Evolutionary conservation across 1,139 yeast genomes (phyloP), one percentile per base, ranked within the genome.

Genomic region (Geotrichum europaeum): DNA sequence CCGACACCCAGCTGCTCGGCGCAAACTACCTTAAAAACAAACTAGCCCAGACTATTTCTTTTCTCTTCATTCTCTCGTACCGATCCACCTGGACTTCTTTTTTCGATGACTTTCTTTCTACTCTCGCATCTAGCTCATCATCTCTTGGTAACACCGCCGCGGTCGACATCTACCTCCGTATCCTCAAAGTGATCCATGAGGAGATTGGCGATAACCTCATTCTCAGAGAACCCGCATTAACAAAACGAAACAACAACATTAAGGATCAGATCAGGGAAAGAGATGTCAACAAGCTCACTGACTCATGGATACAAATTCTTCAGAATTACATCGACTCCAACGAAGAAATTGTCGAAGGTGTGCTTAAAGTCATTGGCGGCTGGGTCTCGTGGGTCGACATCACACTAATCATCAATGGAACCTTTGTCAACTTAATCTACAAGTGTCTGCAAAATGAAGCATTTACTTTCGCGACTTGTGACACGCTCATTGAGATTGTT

Each of bases 301-400:
- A 77, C 2, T 79, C 85, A 30, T 92, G 97, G 97, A 80, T 81
- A 68, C 77, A 79, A 55, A 80, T 87, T 32, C 76, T 92, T 60
- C 70, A 69, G 64, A 68, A 71, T 25, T 76, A 78, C 67, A 64
- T 70, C 57, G 22, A 24, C 10, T 67, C 63, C 65, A 53, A 57
- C 40, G 22, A 28, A 13, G 87, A 81, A 24, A 82, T 87, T 55
- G 71, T 86, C 61, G 83, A 81, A 63, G 81, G 82, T 62, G 77
- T 85, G n/a, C 78, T 90, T 61, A 79, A 79, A 60, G 85, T 85
- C 61, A 82, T 94, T 60, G 98, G 97, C 7, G 84, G 85, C 25
- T 95, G 89, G 80, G 89, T 91, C 34, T 86, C 92, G 36, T 95
- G 99, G 99, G 90, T 94, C 74, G 99, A 95, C 70, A 89, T 94